Evolutionary conservation across 768 basidiomycete species (phyloP).

Genomic region (Suillus alpinus): DNA sequence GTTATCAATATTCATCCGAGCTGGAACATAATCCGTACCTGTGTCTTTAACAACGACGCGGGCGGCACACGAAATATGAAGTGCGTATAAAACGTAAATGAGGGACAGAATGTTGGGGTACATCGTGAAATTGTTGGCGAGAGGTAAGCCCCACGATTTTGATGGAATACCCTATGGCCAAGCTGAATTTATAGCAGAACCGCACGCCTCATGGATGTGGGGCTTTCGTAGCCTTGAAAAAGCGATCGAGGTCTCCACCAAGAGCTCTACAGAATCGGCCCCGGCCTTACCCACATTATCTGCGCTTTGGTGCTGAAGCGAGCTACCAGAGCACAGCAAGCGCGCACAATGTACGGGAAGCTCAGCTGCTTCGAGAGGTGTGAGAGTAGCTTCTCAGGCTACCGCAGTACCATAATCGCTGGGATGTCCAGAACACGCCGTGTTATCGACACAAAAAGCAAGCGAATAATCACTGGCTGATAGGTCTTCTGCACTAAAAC

Average conservation of each 20-base stretch:
- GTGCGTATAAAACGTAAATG: background rate
- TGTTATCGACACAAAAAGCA: constrained; percentile 2
- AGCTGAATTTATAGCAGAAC: background rate
- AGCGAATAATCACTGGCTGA: background rate
- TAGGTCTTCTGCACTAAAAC: background rate
- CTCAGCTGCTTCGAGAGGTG: background rate
- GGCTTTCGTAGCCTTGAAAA: background rate
- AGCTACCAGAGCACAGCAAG: background rate
- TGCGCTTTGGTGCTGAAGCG: background rate
- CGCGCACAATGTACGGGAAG: background rate
- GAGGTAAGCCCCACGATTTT: background rate
- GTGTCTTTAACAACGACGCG: background rate
- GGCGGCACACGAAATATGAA: background rate
- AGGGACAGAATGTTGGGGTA: background rate
- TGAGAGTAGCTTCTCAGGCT: constrained; percentile 2
- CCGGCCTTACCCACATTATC: background rate
- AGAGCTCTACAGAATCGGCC: background rate
- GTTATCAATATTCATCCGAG: background rate
- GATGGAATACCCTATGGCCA: background rate
- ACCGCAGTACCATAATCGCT: constrained; percentile 3
- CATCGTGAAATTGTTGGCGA: background rate
- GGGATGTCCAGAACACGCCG: background rate
- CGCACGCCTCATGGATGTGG: background rate
- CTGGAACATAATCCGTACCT: background rate
- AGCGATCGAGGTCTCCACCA: background rate